These are phyloP conservation scores for Choiromyces venosus DNA, from an alignment of 495 filamentous ascomycete species.

Conservation along the genomic window DNA sequence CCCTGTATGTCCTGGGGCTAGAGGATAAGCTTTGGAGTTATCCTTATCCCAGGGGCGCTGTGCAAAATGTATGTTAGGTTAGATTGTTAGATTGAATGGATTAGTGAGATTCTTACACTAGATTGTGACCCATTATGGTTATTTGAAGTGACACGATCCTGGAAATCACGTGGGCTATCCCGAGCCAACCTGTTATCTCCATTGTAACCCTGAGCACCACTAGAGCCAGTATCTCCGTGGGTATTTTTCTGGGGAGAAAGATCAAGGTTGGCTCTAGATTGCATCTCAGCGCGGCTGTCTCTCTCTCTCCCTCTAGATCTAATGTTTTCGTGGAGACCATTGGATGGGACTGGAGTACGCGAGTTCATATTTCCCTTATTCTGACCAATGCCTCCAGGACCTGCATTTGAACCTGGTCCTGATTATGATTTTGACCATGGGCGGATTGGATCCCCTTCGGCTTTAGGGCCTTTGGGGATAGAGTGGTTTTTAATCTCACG, in stretches of 20 bases:
- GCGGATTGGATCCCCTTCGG: not conserved
- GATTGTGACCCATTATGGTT: not conserved
- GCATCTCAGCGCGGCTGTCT: not conserved
- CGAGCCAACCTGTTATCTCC: not conserved
- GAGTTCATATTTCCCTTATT: not conserved
- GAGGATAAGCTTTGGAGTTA: not conserved
- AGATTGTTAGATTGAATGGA: not conserved
- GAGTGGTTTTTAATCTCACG: not conserved
- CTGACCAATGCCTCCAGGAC: not conserved
- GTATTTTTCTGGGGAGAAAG: not conserved
- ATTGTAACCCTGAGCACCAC: not conserved
- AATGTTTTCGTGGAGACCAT: not conserved
- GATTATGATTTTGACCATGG: not conserved
- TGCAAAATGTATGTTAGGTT: not conserved
- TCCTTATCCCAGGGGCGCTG: not conserved
- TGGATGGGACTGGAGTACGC: not conserved
- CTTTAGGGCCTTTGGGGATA: not conserved
- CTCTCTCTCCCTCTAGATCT: not conserved
- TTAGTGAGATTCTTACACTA: not conserved
- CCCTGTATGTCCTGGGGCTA: not conserved
- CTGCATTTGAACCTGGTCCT: not conserved
- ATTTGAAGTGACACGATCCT: not conserved
- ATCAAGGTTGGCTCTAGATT: not conserved
- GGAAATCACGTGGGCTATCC: not conserved
- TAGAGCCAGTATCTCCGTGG: not conserved